These are phyloP conservation scores for Azolla pinnata DNA, from an alignment of 75 land plant species.

Conservation along the genomic window DNA sequence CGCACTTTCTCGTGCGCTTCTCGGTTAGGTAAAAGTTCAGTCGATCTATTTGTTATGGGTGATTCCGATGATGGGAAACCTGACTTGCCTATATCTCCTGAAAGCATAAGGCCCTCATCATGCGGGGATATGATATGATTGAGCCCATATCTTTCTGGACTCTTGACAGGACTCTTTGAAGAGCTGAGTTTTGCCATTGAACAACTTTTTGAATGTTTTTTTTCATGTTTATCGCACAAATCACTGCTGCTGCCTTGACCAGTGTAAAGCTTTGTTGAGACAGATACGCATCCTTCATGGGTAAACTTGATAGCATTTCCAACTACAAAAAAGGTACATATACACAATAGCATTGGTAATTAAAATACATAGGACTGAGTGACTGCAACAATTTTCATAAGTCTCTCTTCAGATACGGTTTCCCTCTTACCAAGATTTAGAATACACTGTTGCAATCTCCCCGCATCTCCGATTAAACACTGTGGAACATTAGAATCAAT, in stretches of 20 bases:
- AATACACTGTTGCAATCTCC: slow-evolving; percentile 35
- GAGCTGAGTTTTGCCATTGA: background rate
- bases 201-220: background rate
- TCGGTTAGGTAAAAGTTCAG: background rate
- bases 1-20: slow-evolving; percentile 7
- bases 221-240: background rate
- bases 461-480: slow-evolving; percentile 28
- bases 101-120: background rate
- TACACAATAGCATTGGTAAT: too few relatives aligned
- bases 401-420: too few relatives aligned
- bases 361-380: too few relatives aligned
- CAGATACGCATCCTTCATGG: slow-evolving; percentile 28
- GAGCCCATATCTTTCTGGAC: background rate
- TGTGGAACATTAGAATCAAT: slow-evolving; percentile 24
- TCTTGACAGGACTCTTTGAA: background rate
- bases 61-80: too few relatives aligned
- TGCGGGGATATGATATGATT: background rate
- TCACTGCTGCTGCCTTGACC: background rate
- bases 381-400: too few relatives aligned
- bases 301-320: slow-evolving; percentile 48
- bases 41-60: background rate
- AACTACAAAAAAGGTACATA: slow-evolving; percentile 34
- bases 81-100: too few relatives aligned
- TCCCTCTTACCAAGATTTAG: slow-evolving; percentile 26
- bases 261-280: slow-evolving; percentile 19